Evolutionary conservation across 1,284 basidiomycete genomes (phyloP).

Genomic region (Irpex sp.): DNA sequence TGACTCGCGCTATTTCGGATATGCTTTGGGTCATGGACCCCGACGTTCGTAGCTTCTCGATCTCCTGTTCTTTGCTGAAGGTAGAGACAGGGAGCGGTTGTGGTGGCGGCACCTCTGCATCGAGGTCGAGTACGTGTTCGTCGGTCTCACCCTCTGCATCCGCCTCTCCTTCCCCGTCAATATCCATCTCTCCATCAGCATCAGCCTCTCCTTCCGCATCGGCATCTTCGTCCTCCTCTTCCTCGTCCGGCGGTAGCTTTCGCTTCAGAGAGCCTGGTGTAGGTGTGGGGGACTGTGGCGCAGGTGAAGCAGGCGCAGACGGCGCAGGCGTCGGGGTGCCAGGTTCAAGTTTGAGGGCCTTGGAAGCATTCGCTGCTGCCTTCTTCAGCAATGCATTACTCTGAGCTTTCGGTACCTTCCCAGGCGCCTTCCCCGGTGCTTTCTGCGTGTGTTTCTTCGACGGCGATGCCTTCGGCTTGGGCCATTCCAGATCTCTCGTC

Average conservation of each 20-base stretch:
- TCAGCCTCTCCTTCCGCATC: constrained; percentile 52
- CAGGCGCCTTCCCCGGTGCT: constrained; percentile 60
- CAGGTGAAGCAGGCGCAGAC: constrained; percentile 35
- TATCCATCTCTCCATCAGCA: constrained; percentile 39
- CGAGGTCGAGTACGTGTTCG: constrained; percentile 41
- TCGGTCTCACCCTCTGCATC: constrained; percentile 44
- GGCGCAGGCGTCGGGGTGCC: constrained; percentile 25
- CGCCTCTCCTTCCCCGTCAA: constrained; percentile 43
- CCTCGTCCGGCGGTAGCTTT: constrained; percentile 55
- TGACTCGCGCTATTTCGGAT: constrained; percentile 95
- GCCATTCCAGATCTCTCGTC: constrained; percentile 91
- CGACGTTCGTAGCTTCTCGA: constrained; percentile 95
- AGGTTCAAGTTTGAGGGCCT: constrained; percentile 22
- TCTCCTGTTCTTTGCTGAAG: constrained; percentile 97
- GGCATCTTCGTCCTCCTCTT: constrained; percentile 57
- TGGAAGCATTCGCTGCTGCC: constrained; percentile 29
- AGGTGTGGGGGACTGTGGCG: constrained; percentile 39
- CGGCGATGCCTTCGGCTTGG: constrained; percentile 77
- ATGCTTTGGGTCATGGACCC: constrained; percentile 99
- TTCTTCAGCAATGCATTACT: constrained; percentile 29
- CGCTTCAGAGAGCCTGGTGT: constrained; percentile 61
- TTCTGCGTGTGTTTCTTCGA: constrained; percentile 57
- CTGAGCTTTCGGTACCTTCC: constrained; percentile 44
- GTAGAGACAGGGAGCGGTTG: constrained; percentile 45
- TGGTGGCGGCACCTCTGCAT: constrained; percentile 31